A percentile compares a stretch with the other conserved stretches of the same genome.
Conservation (phyloP, 2,329 filamentous ascomycete genomes). For the Colletotrichum costaricense region DNA sequence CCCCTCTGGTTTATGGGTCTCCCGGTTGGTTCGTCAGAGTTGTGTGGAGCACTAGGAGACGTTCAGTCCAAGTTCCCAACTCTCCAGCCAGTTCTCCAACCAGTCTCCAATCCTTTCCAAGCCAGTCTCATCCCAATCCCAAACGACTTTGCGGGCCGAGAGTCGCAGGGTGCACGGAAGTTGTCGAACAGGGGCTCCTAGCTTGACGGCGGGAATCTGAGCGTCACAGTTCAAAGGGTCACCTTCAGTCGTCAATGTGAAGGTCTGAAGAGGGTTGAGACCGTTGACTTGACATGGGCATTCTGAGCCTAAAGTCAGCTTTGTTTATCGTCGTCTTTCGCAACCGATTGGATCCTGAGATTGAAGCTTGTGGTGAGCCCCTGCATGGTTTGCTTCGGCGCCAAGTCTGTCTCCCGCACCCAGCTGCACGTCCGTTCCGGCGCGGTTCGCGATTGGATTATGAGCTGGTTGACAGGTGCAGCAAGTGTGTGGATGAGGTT, state of each 20-base stretch:
- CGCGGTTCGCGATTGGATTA: constrained; percentile 28
- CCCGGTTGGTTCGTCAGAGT: constrained; percentile 15
- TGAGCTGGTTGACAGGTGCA: constrained; percentile 20
- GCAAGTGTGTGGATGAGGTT: constrained; percentile 3
- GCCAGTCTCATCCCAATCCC: constrained; percentile 14
- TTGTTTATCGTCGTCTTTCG: background rate
- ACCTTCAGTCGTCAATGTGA: background rate
- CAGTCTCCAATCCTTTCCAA: constrained; percentile 19
- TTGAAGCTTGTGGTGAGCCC: background rate
- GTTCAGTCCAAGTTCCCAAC: background rate
- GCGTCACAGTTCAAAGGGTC: background rate
- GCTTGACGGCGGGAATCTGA: constrained; percentile 13
- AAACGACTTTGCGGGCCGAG: constrained; percentile 16
- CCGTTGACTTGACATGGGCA: constrained; percentile 4
- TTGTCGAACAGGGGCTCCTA: constrained; percentile 22
- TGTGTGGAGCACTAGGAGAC: background rate
- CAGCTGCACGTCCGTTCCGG: constrained; percentile 11
- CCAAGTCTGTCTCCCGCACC: background rate
- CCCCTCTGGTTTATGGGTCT: background rate
- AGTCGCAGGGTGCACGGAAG: constrained; percentile 16
- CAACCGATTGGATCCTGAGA: constrained; percentile 9
- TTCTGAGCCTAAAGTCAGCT: background rate
- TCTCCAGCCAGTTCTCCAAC: background rate
- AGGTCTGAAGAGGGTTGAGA: background rate
- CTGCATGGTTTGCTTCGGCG: constrained; percentile 4